Percentiles rank a stretch among this genome's conserved stretches.
These are phyloP conservation scores for Phyllosticta capitalensis DNA, from an alignment of 2,329 filamentous ascomycete species.

Conservation along the genomic window DNA sequence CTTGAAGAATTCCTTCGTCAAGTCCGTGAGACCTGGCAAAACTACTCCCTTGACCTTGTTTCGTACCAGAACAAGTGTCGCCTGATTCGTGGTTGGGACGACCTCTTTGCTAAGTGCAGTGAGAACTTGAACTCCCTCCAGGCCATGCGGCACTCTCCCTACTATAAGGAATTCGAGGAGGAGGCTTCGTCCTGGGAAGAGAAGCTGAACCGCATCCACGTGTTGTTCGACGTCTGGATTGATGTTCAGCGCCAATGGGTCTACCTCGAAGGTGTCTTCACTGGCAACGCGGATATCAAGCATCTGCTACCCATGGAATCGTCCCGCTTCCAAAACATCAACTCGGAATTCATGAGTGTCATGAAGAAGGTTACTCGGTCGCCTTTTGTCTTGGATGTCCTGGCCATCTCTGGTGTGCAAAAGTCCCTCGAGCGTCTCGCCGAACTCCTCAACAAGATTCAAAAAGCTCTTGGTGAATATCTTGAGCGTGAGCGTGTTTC, in stretches of 20 bases:
- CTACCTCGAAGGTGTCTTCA: constrained; percentile 97
- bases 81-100: constrained; percentile 94
- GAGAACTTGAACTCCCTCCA: constrained; percentile 96
- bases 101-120: constrained; percentile 95
- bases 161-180: constrained; percentile 99
- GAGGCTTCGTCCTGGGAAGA: constrained; percentile 96
- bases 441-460: constrained; percentile 97
- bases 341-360: constrained; percentile 95
- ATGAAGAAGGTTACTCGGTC: constrained; percentile 99
- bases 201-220: constrained; percentile 92
- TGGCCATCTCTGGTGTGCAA: constrained; percentile 91
- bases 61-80: constrained; percentile 98
- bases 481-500: constrained; percentile 95
- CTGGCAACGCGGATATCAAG: constrained; percentile 97
- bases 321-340: constrained; percentile 96
- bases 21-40: constrained; percentile 94
- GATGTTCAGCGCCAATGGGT: constrained; percentile 99
- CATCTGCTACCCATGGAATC: constrained; percentile 94
- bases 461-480: constrained; percentile 97
- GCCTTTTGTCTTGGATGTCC: constrained; percentile 87
- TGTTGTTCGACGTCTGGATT: constrained; percentile 98
- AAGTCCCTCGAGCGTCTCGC: constrained; percentile 91
- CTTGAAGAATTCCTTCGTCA: constrained; percentile 95
- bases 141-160: constrained; percentile 97
- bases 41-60: constrained; percentile 86